phyloP scores from a whole-genome alignment of 2,329 filamentous ascomycete species.

The Aspergillus transmontanensis region DNA sequence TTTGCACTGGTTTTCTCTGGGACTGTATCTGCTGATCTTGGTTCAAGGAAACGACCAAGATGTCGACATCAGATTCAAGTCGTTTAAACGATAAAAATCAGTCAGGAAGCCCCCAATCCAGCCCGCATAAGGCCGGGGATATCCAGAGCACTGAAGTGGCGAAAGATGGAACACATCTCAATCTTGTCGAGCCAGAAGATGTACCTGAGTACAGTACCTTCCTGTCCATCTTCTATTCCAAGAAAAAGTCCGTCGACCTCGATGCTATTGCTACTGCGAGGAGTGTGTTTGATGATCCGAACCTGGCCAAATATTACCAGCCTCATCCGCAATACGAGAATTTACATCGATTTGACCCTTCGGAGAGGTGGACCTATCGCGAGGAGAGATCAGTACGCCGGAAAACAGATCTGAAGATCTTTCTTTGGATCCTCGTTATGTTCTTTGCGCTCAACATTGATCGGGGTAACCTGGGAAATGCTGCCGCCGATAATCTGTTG shows the following conservation, averaged over 20 bases:
- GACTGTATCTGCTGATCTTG: neutral
- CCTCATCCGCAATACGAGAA: constrained; percentile 38
- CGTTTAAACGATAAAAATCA: neutral
- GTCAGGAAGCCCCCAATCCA: neutral
- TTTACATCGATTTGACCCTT: constrained; percentile 38
- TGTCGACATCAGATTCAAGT: neutral
- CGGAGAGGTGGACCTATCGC: constrained; percentile 31
- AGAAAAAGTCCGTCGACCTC: neutral
- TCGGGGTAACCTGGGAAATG: constrained; percentile 23
- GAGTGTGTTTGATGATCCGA: neutral
- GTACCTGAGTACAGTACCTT: neutral
- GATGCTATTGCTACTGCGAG: neutral
- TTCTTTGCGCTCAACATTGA: constrained; percentile 35
- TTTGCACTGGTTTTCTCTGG: neutral
- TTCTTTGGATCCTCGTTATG: constrained; percentile 52
- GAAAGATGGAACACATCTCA: neutral
- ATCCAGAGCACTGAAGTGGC: neutral
- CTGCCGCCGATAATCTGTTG: neutral
- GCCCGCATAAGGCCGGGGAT: neutral
- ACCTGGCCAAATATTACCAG: constrained; percentile 1
- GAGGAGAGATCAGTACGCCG: constrained; percentile 28
- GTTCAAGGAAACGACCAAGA: neutral
- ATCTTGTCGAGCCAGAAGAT: neutral
- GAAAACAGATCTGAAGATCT: constrained; percentile 38
- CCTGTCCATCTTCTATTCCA: neutral